These are phyloP conservation scores for Eucalyptus erythrocorys DNA, from an alignment of 345 rosid genomes.

Conservation along the genomic window DNA sequence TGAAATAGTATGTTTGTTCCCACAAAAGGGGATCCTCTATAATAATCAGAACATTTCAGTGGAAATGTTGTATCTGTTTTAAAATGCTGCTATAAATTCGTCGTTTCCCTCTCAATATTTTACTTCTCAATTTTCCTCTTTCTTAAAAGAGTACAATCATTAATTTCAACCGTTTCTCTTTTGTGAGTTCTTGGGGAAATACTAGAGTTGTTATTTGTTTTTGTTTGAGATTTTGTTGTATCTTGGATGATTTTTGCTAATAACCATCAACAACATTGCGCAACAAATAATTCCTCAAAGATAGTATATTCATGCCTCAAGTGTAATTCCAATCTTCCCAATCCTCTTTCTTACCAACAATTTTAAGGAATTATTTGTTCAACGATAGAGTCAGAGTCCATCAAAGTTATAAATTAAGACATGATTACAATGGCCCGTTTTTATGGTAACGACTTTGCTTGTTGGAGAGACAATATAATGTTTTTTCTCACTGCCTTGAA, in stretches of 20 bases:
- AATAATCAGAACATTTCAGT: no score
- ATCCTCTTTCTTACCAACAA: neutral
- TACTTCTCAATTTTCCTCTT: neutral
- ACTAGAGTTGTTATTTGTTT: neutral
- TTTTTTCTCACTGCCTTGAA: neutral
- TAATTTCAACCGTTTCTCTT: neutral
- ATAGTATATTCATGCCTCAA: no score
- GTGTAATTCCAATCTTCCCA: neutral
- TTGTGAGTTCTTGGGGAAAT: neutral
- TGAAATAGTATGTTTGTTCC: neutral
- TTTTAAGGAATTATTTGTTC: neutral
- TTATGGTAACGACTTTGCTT: neutral
- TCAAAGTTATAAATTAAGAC: neutral
- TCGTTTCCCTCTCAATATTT: no score
- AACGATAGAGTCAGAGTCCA: neutral
- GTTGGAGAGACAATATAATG: neutral
- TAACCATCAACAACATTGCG: no score
- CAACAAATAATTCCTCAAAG: neutral
- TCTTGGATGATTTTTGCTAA: no score
- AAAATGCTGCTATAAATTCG: no score
- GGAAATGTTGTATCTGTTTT: no score
- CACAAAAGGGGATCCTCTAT: neutral
- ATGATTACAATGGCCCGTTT: neutral
- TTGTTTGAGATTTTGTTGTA: no score
- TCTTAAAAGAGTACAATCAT: no score